A percentile compares a stretch with the other conserved stretches of the same genome.
phyloP scores from a whole-genome alignment of 2,329 filamentous ascomycete genomes.

The Fusarium udum region DNA sequence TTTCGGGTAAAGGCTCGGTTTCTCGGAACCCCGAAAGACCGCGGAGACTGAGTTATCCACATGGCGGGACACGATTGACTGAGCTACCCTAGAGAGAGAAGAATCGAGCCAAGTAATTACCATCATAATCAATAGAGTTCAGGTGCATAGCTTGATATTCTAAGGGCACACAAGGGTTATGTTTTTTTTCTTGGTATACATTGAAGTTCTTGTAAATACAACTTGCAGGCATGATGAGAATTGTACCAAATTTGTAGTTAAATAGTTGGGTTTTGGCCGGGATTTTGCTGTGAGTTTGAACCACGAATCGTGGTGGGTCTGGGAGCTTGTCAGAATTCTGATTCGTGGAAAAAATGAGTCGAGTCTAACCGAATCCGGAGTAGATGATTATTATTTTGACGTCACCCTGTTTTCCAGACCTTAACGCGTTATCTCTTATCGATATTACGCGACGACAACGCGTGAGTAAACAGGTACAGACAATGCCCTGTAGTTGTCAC shows the following conservation, averaged over 20 bases:
- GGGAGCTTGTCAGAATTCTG: fast-evolving
- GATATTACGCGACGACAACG: background rate
- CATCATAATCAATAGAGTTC: no score
- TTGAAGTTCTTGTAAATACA: fast-evolving
- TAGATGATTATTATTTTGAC: background rate
- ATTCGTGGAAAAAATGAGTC: fast-evolving
- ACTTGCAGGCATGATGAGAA: fast-evolving
- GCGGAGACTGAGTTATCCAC: background rate
- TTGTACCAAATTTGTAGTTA: no score
- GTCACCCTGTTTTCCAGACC: background rate
- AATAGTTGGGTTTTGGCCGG: no score
- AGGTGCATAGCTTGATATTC: no score
- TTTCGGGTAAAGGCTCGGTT: background rate
- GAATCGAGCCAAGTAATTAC: background rate
- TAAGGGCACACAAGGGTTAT: fast-evolving
- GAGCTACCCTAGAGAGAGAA: background rate
- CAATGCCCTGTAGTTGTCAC: background rate
- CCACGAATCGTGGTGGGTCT: fast-evolving
- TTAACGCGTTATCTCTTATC: background rate
- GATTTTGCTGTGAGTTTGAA: background rate
- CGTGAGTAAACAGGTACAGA: background rate
- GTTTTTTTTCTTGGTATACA: fast-evolving
- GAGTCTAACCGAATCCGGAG: fast-evolving
- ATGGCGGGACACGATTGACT: fast-evolving
- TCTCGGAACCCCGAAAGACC: constrained; percentile 1